A percentile compares a stretch with the other conserved stretches of the same genome.
These are phyloP conservation scores for Apophysomyces trapeziformis DNA, from an alignment of 371 early-diverging fungal species.

Conservation along the genomic window DNA sequence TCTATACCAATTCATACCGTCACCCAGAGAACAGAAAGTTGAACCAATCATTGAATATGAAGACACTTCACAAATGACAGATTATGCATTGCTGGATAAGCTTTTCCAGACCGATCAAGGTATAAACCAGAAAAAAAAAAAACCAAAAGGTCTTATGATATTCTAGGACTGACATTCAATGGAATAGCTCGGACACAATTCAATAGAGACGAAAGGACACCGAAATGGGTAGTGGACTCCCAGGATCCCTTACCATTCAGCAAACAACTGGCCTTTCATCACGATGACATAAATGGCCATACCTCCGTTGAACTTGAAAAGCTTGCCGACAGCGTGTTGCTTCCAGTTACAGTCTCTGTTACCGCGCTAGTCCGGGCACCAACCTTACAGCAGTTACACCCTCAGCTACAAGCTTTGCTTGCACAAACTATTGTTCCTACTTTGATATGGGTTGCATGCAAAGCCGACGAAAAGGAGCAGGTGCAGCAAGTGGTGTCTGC, in stretches of 20 bases:
- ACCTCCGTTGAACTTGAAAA: conserved; percentile 30
- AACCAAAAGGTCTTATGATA: background rate
- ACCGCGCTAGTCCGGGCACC: conserved; percentile 53
- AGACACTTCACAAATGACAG: conserved; percentile 36
- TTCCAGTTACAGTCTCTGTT: conserved; percentile 42
- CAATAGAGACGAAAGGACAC: conserved; percentile 25
- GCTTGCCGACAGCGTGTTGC: conserved; percentile 12
- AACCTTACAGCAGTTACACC: conserved; percentile 30
- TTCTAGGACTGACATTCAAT: background rate
- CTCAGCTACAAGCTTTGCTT: conserved; percentile 54
- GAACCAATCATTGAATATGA: conserved; percentile 22
- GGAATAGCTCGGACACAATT: conserved; percentile 14
- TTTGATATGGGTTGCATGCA: conserved; percentile 54
- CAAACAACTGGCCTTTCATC: conserved; percentile 15
- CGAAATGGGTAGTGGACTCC: conserved; percentile 18
- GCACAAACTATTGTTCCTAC: conserved; percentile 56
- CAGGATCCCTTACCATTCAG: conserved; percentile 4
- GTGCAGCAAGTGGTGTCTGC: conserved; percentile 32
- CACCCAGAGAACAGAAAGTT: background rate
- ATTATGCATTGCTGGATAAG: conserved; percentile 32
- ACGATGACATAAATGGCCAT: conserved; percentile 18
- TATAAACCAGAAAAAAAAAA: conserved; percentile 2
- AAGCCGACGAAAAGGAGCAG: conserved; percentile 18
- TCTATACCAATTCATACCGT: background rate
- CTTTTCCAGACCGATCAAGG: conserved; percentile 30